Conservation (phyloP, 495 filamentous ascomycete species). For the Aspergillus hancockii region DNA sequence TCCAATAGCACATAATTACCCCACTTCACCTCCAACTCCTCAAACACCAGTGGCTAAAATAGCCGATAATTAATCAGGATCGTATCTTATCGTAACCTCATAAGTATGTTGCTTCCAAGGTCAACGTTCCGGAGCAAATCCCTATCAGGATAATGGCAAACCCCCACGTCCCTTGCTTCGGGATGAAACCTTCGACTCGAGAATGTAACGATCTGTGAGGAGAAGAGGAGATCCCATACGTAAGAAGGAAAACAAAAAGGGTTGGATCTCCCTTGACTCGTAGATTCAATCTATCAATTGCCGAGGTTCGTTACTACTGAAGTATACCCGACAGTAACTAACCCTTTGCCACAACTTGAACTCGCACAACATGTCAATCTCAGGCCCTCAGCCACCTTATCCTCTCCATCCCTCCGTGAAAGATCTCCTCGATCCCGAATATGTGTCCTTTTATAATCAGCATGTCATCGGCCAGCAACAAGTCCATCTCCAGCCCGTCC, state of each 20-base stretch:
- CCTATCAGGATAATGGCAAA: not conserved
- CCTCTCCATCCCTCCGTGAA: conserved; percentile 54
- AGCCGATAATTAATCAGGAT: not conserved
- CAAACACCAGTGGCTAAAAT: not conserved
- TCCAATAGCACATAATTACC: conserved; percentile 3
- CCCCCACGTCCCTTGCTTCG: conserved; percentile 10
- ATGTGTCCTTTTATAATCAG: conserved; percentile 56
- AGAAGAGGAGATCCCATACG: not conserved
- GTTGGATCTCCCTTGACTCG: not conserved
- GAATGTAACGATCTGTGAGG: conserved; percentile 8
- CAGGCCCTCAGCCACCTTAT: conserved; percentile 49
- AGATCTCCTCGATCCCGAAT: conserved; percentile 50
- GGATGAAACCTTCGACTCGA: conserved; percentile 1
- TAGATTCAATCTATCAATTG: not conserved
- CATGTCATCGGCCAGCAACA: conserved; percentile 52
- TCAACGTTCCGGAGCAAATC: not conserved
- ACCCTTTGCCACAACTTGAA: not conserved
- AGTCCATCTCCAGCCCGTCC: conserved; percentile 54
- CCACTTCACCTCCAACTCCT: not conserved
- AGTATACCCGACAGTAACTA: not conserved
- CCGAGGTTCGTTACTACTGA: not conserved
- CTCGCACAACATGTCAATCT: conserved; percentile 28
- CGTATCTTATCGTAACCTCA: not conserved
- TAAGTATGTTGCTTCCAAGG: not conserved
- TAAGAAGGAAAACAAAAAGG: not conserved